Evolutionary conservation across 1,284 basidiomycete species (phyloP).

Genomic region (Sanghuangporus weigelae): DNA sequence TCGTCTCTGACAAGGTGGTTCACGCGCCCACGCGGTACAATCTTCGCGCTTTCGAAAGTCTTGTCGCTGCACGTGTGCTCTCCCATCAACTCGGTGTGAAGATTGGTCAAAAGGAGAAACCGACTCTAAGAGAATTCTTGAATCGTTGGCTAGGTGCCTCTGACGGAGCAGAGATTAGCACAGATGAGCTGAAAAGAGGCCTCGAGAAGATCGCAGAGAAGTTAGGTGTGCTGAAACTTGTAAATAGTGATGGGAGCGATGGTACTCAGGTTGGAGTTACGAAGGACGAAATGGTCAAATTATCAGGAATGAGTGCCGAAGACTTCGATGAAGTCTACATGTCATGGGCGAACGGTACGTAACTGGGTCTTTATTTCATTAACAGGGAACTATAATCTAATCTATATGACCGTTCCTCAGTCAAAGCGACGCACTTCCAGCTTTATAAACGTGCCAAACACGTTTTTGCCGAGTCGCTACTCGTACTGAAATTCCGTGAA

Average conservation of each 20-base stretch:
- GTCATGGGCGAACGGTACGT: conserved; percentile 70
- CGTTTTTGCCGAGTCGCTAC: conserved; percentile 72
- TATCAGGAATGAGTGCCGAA: conserved; percentile 51
- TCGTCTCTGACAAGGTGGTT: conserved; percentile 78
- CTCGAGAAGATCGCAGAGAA: conserved; percentile 44
- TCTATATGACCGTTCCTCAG: conserved; percentile 32
- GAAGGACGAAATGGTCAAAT: conserved; percentile 65
- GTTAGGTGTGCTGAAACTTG: conserved; percentile 49
- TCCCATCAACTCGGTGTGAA: conserved; percentile 48
- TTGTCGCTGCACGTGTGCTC: conserved; percentile 72
- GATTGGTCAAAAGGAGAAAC: conserved; percentile 37
- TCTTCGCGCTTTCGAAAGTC: conserved; percentile 81
- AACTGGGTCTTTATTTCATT: background rate
- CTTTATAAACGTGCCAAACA: conserved; percentile 76
- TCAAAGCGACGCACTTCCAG: conserved; percentile 75
- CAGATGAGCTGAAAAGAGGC: conserved; percentile 41
- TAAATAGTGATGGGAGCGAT: conserved; percentile 18
- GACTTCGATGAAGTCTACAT: conserved; percentile 65
- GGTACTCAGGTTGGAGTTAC: conserved; percentile 50
- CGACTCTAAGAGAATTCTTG: conserved; percentile 39
- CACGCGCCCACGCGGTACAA: conserved; percentile 79
- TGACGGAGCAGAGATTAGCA: conserved; percentile 32
- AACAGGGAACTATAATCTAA: conserved; percentile 5
- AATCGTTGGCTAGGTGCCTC: conserved; percentile 44
- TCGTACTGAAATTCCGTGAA: conserved; percentile 69